A percentile compares a stretch with the other conserved stretches of the same genome.
Evolutionary conservation across 805 yeast species (phyloP).

Genomic region (Candida rishiriensis): DNA sequence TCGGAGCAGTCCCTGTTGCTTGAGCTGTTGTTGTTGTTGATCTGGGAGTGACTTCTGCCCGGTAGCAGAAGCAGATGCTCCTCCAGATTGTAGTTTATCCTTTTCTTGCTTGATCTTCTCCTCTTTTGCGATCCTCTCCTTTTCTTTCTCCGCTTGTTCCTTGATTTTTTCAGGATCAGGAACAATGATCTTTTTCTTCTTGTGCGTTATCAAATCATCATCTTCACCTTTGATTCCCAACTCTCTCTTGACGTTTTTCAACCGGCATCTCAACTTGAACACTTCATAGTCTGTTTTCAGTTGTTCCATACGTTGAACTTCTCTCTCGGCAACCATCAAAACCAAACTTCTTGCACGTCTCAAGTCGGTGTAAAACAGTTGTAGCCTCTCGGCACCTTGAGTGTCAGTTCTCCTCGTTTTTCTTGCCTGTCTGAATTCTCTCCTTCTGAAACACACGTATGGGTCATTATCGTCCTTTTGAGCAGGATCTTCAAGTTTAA

Average conservation of each 20-base stretch:
- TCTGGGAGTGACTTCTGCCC: neutral
- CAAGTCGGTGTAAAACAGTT: conserved; percentile 70
- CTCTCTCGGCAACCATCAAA: conserved; percentile 69
- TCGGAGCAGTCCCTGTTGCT: conserved; percentile 1
- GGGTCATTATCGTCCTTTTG: conserved; percentile 89
- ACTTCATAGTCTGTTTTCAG: conserved; percentile 60
- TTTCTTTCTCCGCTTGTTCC: conserved; percentile 14
- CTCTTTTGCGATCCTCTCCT: conserved; percentile 15
- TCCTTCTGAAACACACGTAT: conserved; percentile 89
- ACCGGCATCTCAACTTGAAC: conserved; percentile 67
- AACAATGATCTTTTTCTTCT: conserved; percentile 49
- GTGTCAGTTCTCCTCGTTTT: conserved; percentile 94
- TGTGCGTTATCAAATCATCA: conserved; percentile 74
- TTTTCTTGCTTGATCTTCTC: conserved; percentile 16
- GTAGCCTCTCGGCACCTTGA: conserved; percentile 79
- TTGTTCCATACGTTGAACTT: conserved; percentile 55
- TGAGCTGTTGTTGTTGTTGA: conserved; percentile 1
- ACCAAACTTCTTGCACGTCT: conserved; percentile 69
- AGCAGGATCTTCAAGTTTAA: conserved; percentile 81
- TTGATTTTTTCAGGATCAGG: conserved; percentile 15
- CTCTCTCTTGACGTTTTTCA: conserved; percentile 70
- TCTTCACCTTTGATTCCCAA: conserved; percentile 80
- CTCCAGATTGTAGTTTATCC: conserved; percentile 7
- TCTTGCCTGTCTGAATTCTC: conserved; percentile 93
- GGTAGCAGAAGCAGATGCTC: neutral